These are phyloP conservation scores for Hypoxylon cercidicola DNA, from an alignment of 495 filamentous ascomycete species.

Conservation along the genomic window DNA sequence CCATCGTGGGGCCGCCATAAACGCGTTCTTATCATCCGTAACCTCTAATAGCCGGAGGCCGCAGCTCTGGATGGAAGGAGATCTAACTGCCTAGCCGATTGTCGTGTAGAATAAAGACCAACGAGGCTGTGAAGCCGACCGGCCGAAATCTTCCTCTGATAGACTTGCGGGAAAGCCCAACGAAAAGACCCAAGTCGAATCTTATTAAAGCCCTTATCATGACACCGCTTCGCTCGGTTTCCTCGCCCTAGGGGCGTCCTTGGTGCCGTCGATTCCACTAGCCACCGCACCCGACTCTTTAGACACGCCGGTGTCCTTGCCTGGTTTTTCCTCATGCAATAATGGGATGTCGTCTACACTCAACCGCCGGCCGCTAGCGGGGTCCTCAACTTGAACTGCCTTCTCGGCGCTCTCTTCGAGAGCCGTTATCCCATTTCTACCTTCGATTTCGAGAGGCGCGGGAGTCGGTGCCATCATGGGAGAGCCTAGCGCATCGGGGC, in stretches of 20 bases:
- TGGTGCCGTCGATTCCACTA: slow-evolving; percentile 56
- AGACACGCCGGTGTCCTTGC: slow-evolving; percentile 19
- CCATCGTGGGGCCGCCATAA: too few species aligned
- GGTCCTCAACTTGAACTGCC: slow-evolving; percentile 38
- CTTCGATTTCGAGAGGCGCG: slow-evolving; percentile 3
- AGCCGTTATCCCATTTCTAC: slow-evolving; percentile 21
- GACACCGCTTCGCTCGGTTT: slow-evolving; percentile 39
- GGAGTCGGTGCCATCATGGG: slow-evolving; percentile 53
- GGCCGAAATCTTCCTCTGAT: not conserved
- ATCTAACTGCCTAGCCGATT: not conserved
- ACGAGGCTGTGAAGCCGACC: not conserved
- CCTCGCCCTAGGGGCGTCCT: slow-evolving; percentile 55
- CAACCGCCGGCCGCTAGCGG: slow-evolving; percentile 36
- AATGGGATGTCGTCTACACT: slow-evolving; percentile 67
- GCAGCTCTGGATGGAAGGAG: slow-evolving; percentile 7
- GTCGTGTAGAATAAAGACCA: too few species aligned
- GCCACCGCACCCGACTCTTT: slow-evolving; percentile 28
- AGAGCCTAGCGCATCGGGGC: slow-evolving; percentile 56
- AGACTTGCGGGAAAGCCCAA: not conserved
- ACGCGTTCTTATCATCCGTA: too few species aligned
- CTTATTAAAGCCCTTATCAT: slow-evolving; percentile 11
- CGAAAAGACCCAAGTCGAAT: not conserved
- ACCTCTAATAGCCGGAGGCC: not conserved
- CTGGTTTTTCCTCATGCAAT: slow-evolving; percentile 57
- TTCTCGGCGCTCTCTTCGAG: slow-evolving; percentile 34